Conservation (phyloP, 148 eudicot genomes). For the Rhododendron ferrugineum region DNA sequence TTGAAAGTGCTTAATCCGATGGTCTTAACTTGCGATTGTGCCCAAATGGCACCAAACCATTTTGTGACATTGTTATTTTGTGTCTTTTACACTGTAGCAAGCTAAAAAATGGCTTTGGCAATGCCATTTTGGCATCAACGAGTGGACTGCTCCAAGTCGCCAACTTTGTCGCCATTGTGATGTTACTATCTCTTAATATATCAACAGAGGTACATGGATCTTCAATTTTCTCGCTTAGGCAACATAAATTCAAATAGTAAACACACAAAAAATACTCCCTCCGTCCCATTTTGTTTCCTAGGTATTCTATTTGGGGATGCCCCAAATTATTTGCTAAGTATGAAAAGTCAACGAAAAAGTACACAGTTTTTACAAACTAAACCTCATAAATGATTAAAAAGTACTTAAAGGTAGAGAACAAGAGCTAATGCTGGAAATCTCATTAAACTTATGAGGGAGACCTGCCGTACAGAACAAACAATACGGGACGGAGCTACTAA, state of each 20-base stretch:
- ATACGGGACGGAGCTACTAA: neutral
- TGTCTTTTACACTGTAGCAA: neutral
- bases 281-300: neutral
- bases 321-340: neutral
- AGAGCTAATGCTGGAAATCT: too few relatives aligned
- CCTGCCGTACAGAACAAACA: neutral
- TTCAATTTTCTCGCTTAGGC: neutral
- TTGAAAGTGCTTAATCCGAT: too few relatives aligned
- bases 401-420: too few relatives aligned
- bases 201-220: neutral
- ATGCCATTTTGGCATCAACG: neutral
- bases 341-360: neutral
- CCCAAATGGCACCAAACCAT: neutral
- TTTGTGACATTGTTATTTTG: neutral
- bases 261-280: neutral
- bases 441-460: too few relatives aligned
- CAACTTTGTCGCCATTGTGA: neutral
- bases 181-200: neutral
- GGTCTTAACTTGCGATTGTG: neutral
- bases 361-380: neutral
- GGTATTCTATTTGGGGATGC: neutral
- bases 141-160: neutral
- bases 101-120: neutral
- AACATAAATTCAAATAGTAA: neutral
- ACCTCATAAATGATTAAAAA: too few relatives aligned